Percentiles rank a stretch among this genome's conserved stretches.
These are phyloP conservation scores for Tolypocladium pustulatum DNA, from an alignment of 2,329 filamentous ascomycete genomes.

Conservation along the genomic window DNA sequence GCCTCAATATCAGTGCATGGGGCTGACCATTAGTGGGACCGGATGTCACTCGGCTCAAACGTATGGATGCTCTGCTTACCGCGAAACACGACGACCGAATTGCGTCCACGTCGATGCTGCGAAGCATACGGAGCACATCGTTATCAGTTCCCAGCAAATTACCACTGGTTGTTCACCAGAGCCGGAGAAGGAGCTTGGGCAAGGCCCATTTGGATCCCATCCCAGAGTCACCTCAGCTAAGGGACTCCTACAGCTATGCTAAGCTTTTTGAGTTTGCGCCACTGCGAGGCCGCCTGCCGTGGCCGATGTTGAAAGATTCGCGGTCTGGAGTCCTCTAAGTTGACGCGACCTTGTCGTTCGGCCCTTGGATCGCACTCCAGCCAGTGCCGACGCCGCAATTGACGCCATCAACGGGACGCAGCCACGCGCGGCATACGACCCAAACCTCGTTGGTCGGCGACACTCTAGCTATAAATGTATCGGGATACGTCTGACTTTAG, in stretches of 20 bases:
- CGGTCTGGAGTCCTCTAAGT: neutral
- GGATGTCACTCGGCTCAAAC: neutral
- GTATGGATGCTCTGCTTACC: neutral
- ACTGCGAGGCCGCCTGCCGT: neutral
- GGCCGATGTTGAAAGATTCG: neutral
- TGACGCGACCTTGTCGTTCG: neutral
- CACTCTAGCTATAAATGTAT: neutral
- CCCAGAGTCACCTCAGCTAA: neutral
- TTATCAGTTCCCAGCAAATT: neutral
- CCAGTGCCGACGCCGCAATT: neutral
- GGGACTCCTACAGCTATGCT: neutral
- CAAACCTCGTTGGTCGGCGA: neutral
- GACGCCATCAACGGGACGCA: neutral
- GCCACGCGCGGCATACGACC: neutral
- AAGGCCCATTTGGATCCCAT: neutral
- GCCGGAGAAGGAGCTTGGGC: too few relatives aligned
- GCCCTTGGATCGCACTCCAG: neutral
- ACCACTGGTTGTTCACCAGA: neutral
- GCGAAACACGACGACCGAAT: neutral
- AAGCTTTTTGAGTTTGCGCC: neutral
- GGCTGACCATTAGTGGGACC: slow-evolving; percentile 9
- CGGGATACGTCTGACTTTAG: neutral
- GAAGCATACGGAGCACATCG: neutral
- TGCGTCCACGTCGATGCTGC: neutral
- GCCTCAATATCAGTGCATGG: slow-evolving; percentile 7